These are phyloP conservation scores for Endocarpon pusillum DNA, from an alignment of 495 filamentous ascomycete genomes.

Conservation along the genomic window DNA sequence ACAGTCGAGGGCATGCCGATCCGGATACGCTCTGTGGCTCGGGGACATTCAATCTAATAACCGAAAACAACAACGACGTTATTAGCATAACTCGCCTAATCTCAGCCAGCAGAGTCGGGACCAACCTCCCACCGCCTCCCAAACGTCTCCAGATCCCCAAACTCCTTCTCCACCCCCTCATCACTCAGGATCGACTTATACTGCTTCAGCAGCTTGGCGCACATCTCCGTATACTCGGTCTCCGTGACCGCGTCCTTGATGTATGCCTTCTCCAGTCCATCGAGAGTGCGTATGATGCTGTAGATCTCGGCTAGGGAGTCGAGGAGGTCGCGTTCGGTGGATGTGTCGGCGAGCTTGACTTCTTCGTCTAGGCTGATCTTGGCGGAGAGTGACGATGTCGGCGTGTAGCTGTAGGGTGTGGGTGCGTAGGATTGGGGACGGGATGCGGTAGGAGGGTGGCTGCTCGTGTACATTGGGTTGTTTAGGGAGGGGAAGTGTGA, in stretches of 20 bases:
- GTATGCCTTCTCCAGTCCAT: conserved; percentile 92
- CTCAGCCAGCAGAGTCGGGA: conserved; percentile 6
- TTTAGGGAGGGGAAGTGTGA: too few relatives aligned
- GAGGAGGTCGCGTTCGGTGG: conserved; percentile 78
- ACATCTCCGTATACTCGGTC: conserved; percentile 86
- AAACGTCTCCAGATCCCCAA: conserved; percentile 83
- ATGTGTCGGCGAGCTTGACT: conserved; percentile 74
- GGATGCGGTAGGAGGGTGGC: neutral
- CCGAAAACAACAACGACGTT: neutral
- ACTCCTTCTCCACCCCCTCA: conserved; percentile 65
- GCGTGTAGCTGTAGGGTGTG: conserved; percentile 79
- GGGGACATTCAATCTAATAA: conserved; percentile 73
- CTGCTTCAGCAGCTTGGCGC: conserved; percentile 81
- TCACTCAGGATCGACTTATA: conserved; percentile 88
- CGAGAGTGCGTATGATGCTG: conserved; percentile 88
- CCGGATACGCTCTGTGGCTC: conserved; percentile 80
- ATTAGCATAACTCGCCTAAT: too few relatives aligned
- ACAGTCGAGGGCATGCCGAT: conserved; percentile 65
- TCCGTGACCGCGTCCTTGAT: conserved; percentile 90
- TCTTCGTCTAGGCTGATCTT: conserved; percentile 89
- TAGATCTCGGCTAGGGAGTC: conserved; percentile 95
- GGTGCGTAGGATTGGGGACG: conserved; percentile 59
- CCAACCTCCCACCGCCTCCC: conserved; percentile 81
- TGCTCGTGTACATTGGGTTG: conserved; percentile 1
- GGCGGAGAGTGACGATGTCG: conserved; percentile 59